Conservation (phyloP, 345 rosid genomes). For the Pistacia vera region DNA sequence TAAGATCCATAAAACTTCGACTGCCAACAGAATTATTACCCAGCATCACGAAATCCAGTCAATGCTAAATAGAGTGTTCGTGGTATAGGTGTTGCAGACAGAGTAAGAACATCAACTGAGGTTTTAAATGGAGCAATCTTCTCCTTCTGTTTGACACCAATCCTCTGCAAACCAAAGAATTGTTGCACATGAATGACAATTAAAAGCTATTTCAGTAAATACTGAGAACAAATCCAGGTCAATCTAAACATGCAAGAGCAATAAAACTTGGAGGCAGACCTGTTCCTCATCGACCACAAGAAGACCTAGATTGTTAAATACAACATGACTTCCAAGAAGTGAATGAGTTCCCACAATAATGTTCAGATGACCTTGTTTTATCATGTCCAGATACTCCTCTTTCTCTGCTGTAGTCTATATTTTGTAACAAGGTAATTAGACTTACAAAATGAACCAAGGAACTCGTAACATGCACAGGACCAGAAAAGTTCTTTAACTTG, state of each 20-base stretch:
- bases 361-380: conserved; percentile 70
- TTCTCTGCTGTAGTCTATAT: conserved; percentile 83
- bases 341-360: conserved; percentile 96
- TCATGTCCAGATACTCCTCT: conserved; percentile 72
- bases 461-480: conserved; percentile 1
- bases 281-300: conserved; percentile 99
- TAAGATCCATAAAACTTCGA: conserved; percentile 11
- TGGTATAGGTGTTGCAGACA: conserved; percentile 97
- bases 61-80: conserved; percentile 92
- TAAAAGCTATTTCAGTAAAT: conserved; percentile 9
- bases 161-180: conserved; percentile 59
- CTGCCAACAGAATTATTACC: conserved; percentile 46
- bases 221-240: neutral
- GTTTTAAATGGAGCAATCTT: conserved; percentile 94
- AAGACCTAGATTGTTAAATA: conserved; percentile 88
- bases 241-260: conserved; percentile 14
- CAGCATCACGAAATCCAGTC: conserved; percentile 99
- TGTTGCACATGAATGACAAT: conserved; percentile 21
- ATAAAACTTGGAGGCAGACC: conserved; percentile 47
- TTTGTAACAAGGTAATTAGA: conserved; percentile 24
- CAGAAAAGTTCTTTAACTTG: neutral
- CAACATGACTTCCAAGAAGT: conserved; percentile 93
- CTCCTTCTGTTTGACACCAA: conserved; percentile 99
- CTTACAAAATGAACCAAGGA: conserved; percentile 4
- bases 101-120: conserved; percentile 92